phyloP scores from a whole-genome alignment of 2,329 filamentous ascomycete species.

The Penicillium sp. region DNA sequence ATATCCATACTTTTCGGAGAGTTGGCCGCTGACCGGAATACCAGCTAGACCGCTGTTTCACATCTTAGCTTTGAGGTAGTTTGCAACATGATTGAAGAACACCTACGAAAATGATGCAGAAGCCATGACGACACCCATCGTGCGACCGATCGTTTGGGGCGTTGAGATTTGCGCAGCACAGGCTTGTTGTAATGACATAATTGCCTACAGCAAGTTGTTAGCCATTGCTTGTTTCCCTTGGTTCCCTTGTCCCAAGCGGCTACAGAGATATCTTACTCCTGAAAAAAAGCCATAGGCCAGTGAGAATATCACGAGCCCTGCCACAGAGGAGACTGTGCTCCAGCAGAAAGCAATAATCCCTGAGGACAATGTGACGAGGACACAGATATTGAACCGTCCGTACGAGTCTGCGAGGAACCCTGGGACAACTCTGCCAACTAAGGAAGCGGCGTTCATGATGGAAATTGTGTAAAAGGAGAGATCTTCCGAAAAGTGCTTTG shows the following conservation, averaged over 20 bases:
- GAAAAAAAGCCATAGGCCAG: slow-evolving; percentile 49
- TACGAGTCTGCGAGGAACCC: slow-evolving; percentile 39
- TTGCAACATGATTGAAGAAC: not conserved
- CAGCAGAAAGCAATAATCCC: slow-evolving; percentile 47
- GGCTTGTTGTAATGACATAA: slow-evolving; percentile 49
- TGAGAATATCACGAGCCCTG: slow-evolving; percentile 47
- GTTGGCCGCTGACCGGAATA: slow-evolving; percentile 44
- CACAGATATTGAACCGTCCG: slow-evolving; percentile 34
- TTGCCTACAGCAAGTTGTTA: slow-evolving; percentile 34
- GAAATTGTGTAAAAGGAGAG: slow-evolving; percentile 41
- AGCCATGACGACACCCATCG: slow-evolving; percentile 41
- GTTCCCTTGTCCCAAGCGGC: no score
- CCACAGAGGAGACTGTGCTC: slow-evolving; percentile 44
- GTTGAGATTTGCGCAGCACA: slow-evolving; percentile 47
- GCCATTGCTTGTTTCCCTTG: no score
- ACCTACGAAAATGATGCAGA: slow-evolving; percentile 46
- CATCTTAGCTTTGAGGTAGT: slow-evolving; percentile 12
- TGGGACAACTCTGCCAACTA: slow-evolving; percentile 39
- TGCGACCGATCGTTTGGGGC: slow-evolving; percentile 44
- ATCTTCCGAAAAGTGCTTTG: slow-evolving; percentile 29
- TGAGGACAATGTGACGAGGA: slow-evolving; percentile 31
- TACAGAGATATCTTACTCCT: slow-evolving; percentile 31
- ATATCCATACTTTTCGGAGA: slow-evolving; percentile 42
- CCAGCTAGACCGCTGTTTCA: slow-evolving; percentile 38
- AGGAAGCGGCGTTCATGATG: slow-evolving; percentile 39